Conservation (phyloP, 179 eudicot genomes). For the Silene coronaria region DNA sequence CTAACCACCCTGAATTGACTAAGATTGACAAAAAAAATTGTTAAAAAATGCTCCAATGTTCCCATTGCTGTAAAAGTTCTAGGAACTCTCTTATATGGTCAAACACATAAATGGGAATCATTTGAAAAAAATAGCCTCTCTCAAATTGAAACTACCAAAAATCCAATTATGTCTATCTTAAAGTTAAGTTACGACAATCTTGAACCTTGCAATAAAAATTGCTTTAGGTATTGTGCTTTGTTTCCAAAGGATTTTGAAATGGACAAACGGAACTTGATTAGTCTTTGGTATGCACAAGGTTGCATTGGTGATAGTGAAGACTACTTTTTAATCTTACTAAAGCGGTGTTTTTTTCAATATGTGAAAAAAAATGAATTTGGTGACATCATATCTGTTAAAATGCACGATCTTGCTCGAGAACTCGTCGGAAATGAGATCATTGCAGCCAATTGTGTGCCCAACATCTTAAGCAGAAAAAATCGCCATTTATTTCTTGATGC, state of each 20-base stretch:
- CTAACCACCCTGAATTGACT: not conserved
- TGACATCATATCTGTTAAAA: conserved; percentile 15
- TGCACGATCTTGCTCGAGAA: conserved; percentile 31
- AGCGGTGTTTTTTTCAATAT: conserved; percentile 20
- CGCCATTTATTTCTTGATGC: not conserved
- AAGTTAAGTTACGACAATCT: conserved; percentile 7
- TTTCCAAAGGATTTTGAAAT: not conserved
- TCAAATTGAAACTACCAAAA: not conserved
- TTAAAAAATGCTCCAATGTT: conserved; percentile 21
- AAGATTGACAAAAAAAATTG: not conserved
- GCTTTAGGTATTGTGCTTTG: conserved; percentile 10
- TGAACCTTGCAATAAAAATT: not conserved
- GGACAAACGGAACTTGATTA: not conserved
- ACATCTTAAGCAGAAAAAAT: not conserved
- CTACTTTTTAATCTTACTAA: conserved; percentile 9
- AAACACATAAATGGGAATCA: not conserved
- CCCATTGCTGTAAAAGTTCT: conserved; percentile 25
- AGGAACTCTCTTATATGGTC: conserved; percentile 16
- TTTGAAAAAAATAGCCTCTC: not conserved
- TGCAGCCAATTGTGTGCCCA: not conserved
- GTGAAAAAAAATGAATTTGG: not conserved
- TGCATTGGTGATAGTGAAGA: conserved; percentile 8
- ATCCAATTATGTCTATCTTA: not conserved
- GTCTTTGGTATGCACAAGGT: conserved; percentile 19
- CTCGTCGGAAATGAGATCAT: conserved; percentile 18